A percentile compares a stretch with the other conserved stretches of the same genome.
These are phyloP conservation scores for Scedosporium boydii DNA, from an alignment of 2,329 filamentous ascomycete species.

Conservation along the genomic window DNA sequence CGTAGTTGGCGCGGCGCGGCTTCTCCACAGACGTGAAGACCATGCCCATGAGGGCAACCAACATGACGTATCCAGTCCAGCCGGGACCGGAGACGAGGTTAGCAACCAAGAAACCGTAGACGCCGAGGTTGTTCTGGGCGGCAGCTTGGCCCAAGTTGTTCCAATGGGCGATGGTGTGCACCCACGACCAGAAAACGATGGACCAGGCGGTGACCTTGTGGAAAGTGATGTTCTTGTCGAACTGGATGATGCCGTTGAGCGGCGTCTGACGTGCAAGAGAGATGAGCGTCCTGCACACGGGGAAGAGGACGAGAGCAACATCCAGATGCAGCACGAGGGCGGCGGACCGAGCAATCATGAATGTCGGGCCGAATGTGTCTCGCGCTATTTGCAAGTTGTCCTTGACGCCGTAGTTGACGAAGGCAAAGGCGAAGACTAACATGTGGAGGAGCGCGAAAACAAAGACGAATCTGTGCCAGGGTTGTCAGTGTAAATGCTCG, in stretches of 20 bases:
- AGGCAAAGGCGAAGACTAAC: constrained; percentile 71
- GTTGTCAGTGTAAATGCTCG: constrained; percentile 7
- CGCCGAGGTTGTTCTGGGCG: constrained; percentile 63
- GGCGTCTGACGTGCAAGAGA: constrained; percentile 72
- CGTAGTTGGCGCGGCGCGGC: constrained; percentile 70
- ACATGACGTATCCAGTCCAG: constrained; percentile 81
- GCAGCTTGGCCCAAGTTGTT: constrained; percentile 75
- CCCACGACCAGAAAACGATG: constrained; percentile 80
- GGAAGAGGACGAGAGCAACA: constrained; percentile 68
- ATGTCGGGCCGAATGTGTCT: constrained; percentile 64
- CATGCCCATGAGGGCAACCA: constrained; percentile 69
- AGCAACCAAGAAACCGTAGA: constrained; percentile 67
- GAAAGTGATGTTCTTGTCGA: constrained; percentile 85
- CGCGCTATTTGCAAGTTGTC: constrained; percentile 60
- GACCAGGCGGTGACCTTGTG: constrained; percentile 81
- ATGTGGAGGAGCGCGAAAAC: constrained; percentile 64
- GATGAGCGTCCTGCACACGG: constrained; percentile 76
- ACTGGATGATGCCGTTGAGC: constrained; percentile 77
- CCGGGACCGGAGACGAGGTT: constrained; percentile 74
- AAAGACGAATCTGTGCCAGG: constrained; percentile 56
- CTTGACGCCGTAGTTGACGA: constrained; percentile 71
- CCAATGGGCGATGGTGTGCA: constrained; percentile 80
- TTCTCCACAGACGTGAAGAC: constrained; percentile 69
- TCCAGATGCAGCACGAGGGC: constrained; percentile 75
- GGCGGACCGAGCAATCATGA: constrained; percentile 65